These are phyloP conservation scores for Colletotrichum costaricense DNA, from an alignment of 2,329 filamentous ascomycete species.

Conservation along the genomic window DNA sequence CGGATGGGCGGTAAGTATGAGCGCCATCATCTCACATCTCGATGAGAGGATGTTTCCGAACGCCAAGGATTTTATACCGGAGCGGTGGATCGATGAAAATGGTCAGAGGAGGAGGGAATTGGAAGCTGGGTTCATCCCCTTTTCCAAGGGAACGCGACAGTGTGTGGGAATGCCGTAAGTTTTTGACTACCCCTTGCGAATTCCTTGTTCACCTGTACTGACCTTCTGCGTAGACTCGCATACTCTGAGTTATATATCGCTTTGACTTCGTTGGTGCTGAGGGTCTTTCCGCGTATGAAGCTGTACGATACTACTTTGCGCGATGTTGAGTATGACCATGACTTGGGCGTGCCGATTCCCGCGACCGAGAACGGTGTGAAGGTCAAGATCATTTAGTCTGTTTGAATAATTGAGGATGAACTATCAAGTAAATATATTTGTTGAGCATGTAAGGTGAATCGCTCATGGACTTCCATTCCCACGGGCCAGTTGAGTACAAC, in stretches of 20 bases:
- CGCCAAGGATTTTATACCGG: constrained; percentile 34
- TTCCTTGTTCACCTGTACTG: background rate
- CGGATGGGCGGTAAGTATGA: constrained; percentile 31
- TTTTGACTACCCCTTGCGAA: background rate
- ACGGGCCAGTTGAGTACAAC: no score
- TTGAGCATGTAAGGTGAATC: background rate
- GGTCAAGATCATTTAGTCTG: background rate
- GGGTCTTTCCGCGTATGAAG: constrained; percentile 42
- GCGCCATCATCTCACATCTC: constrained; percentile 33
- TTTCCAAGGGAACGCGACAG: constrained; percentile 33
- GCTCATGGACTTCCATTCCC: background rate
- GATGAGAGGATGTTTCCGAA: constrained; percentile 32
- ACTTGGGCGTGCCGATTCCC: constrained; percentile 39
- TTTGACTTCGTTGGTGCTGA: constrained; percentile 40
- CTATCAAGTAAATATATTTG: background rate
- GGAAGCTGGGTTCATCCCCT: constrained; percentile 30
- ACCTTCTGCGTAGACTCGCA: constrained; percentile 38
- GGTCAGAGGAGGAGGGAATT: constrained; percentile 11
- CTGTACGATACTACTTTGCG: constrained; percentile 42
- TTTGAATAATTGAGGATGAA: no score
- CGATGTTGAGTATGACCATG: constrained; percentile 43
- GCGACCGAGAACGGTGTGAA: constrained; percentile 36
- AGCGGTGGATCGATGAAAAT: constrained; percentile 38
- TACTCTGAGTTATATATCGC: constrained; percentile 43
- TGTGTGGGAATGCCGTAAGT: constrained; percentile 37